Evolutionary conservation across 2,329 filamentous ascomycete species (phyloP), one percentile per base, ranked within the genome.

Genomic region (Sporothrix mexicana): DNA sequence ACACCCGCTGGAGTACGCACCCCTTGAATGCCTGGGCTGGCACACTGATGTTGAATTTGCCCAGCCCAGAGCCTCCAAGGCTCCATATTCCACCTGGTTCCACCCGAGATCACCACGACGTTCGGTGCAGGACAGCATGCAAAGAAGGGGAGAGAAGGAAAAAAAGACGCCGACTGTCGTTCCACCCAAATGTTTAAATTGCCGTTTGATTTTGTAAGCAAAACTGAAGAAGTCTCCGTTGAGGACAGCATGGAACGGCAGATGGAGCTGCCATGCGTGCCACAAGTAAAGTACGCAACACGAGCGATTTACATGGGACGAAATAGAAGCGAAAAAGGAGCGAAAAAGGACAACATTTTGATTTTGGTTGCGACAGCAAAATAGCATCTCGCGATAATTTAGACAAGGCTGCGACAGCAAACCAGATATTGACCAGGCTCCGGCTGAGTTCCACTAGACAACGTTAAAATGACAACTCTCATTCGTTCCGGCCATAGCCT

Each of bases 401-500:
- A 3, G 64, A 36, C 66, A 23, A 68, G 66, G 66, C 66, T 68
- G 66, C 25, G 45, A 53, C 23, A 8, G 10, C 9, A 12, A 55
- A 15, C 66, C 20, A n/a, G 66, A 68, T 55, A 53, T 41, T 55
- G 66, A 41, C 47, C 45, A 68, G 66, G 66, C 66, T 68, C 7
- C 23, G 47, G 23, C 23, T 4, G 23, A 15, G 41, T 47, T 7
- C 41, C 41, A 66, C 41, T 66, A 5, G 4, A 47, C 41, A 47
- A 66, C 41, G 10, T 25, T 5, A 47, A 57, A 66, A 15, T 15
- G 13, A 66, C 51, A 71, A 68, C 15, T 51, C 68, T 61, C 13
- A 73, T 68, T 73, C 68, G 72, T 43, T 45, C 41, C n/a, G 47
- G 7, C 53, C 43, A 10, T 12, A 71, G 72, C 72, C 72, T 73